Evolutionary conservation across 192 early-diverging fungal species (phyloP).

Genomic region (Backusella tuberculispora): DNA sequence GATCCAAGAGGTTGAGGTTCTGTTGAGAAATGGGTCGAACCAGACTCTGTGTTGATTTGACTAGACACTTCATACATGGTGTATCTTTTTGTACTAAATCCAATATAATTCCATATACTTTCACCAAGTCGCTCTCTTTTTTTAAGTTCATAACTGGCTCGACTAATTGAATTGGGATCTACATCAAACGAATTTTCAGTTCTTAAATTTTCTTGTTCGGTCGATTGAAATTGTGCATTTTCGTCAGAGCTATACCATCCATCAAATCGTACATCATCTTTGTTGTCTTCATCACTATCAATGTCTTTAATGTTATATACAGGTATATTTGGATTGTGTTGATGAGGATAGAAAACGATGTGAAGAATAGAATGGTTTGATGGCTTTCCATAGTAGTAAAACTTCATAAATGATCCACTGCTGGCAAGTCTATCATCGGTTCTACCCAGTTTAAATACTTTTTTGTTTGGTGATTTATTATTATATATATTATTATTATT

Average conservation of each 20-base stretch:
- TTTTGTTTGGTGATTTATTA: background rate
- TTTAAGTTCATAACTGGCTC: background rate
- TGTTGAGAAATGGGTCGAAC: background rate
- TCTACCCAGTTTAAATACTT: background rate
- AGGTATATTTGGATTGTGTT: conserved; percentile 26
- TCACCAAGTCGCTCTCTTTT: background rate
- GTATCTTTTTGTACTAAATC: conserved; percentile 1
- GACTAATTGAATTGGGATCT: background rate
- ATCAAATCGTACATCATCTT: background rate
- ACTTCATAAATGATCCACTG: conserved; percentile 17
- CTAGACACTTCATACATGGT: background rate
- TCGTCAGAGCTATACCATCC: conserved; percentile 22
- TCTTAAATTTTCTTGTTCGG: conserved; percentile 23
- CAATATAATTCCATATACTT: conserved; percentile 27
- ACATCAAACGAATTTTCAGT: conserved; percentile 22
- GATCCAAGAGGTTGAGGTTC: conserved; percentile 20
- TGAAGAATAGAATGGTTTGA: conserved; percentile 21
- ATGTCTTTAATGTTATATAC: conserved; percentile 10
- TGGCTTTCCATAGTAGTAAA: conserved; percentile 29
- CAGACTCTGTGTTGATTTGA: background rate
- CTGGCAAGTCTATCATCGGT: conserved; percentile 17
- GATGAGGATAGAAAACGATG: conserved; percentile 21
- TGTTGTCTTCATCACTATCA: no score
- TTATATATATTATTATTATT: no score
- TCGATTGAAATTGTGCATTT: conserved; percentile 17